Conservation (phyloP, 1,139 yeast species). For the Schizosaccharomyces versatilis region DNA sequence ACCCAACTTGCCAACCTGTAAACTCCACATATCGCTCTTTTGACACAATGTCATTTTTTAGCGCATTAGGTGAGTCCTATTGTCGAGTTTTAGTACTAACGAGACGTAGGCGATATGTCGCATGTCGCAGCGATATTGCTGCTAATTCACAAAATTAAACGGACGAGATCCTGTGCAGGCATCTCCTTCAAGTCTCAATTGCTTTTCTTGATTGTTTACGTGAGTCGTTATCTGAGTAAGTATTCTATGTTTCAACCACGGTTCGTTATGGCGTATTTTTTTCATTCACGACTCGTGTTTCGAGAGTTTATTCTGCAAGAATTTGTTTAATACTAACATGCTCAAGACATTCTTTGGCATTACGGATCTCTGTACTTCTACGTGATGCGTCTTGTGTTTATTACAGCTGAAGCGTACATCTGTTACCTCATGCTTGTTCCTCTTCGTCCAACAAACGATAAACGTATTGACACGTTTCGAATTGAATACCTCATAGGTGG, state of each 20-base stretch:
- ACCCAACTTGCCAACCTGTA: not conserved
- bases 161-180: slow-evolving; percentile 51
- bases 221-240: slow-evolving; percentile 59
- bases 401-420: slow-evolving; percentile 52
- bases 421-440: slow-evolving; percentile 46
- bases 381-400: slow-evolving; percentile 58
- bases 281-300: too few species aligned
- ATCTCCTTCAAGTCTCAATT: slow-evolving; percentile 75
- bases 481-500: slow-evolving; percentile 49
- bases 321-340: too few species aligned
- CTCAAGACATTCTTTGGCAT: slow-evolving; percentile 13
- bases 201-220: slow-evolving; percentile 53
- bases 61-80: not conserved
- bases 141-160: slow-evolving; percentile 46
- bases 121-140: slow-evolving; percentile 65
- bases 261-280: too few species aligned
- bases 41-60: not conserved
- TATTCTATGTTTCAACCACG: slow-evolving; percentile 20
- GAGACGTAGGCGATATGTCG: slow-evolving; percentile 39
- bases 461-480: slow-evolving; percentile 56
- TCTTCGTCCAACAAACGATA: slow-evolving; percentile 32
- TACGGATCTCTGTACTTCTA: slow-evolving; percentile 53
- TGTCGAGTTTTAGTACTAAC: not conserved
- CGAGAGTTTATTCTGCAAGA: too few species aligned
- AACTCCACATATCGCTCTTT: not conserved